Conservation (phyloP, 2,329 filamentous ascomycete species). For the Hymenotorrendiella dingleyae region DNA sequence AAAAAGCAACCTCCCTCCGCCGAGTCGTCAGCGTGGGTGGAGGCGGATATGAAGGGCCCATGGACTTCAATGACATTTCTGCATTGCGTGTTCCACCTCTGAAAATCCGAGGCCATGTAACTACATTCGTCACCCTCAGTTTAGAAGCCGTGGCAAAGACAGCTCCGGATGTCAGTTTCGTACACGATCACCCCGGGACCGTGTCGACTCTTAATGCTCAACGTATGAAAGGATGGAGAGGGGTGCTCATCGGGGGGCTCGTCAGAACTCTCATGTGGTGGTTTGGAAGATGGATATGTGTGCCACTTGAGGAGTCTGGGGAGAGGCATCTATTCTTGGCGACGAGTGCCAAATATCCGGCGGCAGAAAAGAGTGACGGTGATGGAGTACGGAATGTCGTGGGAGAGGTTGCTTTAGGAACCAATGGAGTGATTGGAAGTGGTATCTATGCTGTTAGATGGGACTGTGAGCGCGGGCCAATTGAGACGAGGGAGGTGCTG, state of each 20-base stretch:
- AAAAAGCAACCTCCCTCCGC: conserved; percentile 35
- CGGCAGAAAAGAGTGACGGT: not conserved
- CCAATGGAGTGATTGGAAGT: conserved; percentile 12
- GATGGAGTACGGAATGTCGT: conserved; percentile 3
- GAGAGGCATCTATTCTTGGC: conserved; percentile 20
- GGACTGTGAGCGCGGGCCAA: conserved; percentile 13
- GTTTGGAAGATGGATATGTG: conserved; percentile 7
- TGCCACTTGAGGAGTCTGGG: conserved; percentile 19
- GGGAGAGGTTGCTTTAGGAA: conserved; percentile 9
- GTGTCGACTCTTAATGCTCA: conserved; percentile 11
- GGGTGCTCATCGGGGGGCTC: no score
- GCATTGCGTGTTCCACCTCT: conserved; percentile 11
- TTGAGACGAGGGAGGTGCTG: conserved; percentile 9
- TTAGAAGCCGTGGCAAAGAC: conserved; percentile 15
- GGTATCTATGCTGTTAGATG: conserved; percentile 16
- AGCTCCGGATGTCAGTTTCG: conserved; percentile 18
- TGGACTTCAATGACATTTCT: conserved; percentile 18
- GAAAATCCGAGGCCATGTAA: conserved; percentile 13
- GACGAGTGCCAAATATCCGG: conserved; percentile 16
- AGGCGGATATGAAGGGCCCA: conserved; percentile 15
- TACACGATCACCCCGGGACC: conserved; percentile 19
- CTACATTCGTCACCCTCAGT: conserved; percentile 14
- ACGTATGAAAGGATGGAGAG: conserved; percentile 2
- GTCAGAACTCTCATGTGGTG: not conserved
- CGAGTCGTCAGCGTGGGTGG: conserved; percentile 41